Conservation (phyloP, 2,329 filamentous ascomycete genomes). For the Fusarium chlamydosporum region DNA sequence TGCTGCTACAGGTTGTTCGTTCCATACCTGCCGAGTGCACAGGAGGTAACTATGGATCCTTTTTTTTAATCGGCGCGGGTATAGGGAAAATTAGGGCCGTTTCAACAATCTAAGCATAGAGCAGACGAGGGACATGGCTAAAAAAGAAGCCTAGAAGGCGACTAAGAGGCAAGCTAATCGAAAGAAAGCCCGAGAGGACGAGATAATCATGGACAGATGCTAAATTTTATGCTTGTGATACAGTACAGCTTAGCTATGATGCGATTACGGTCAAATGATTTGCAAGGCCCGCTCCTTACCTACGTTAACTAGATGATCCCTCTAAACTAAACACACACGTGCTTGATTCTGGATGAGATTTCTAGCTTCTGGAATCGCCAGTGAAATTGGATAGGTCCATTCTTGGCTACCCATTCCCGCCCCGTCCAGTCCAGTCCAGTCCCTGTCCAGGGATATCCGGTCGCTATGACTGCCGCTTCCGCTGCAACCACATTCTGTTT, state of each 20-base stretch:
- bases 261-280: conserved; percentile 22
- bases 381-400: conserved; percentile 18
- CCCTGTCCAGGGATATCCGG: conserved; percentile 1
- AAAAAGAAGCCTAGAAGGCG: not conserved
- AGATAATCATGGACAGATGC: conserved; percentile 2
- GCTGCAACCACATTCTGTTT: conserved; percentile 28
- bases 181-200: conserved; percentile 6
- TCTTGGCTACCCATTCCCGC: not conserved
- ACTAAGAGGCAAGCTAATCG: conserved; percentile 15
- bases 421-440: not conserved
- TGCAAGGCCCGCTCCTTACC: conserved; percentile 24
- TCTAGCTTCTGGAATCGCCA: conserved; percentile 36
- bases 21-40: no score
- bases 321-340: not conserved
- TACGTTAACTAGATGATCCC: not conserved
- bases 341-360: not conserved
- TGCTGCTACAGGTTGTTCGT: not conserved
- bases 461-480: conserved; percentile 29
- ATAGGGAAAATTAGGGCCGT: conserved; percentile 24
- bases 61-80: conserved; percentile 18
- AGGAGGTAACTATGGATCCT: no score
- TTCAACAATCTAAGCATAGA: conserved; percentile 17
- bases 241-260: conserved; percentile 3
- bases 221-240: not conserved
- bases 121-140: conserved; percentile 17